phyloP scores from a whole-genome alignment of 1,139 yeast species.

The Kurtzmaniella quercitrusa region DNA sequence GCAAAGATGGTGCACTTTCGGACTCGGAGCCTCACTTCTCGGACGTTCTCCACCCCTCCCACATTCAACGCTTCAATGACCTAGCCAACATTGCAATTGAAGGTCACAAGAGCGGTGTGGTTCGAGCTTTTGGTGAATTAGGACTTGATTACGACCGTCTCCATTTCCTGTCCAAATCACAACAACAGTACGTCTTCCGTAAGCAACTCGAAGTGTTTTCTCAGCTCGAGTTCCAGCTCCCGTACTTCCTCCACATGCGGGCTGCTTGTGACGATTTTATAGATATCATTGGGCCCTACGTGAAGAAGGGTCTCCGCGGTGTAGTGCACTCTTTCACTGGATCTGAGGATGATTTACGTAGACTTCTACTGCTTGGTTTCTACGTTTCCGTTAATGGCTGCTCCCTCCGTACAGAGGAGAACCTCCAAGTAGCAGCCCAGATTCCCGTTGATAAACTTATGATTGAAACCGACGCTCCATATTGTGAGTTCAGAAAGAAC shows the following conservation, averaged over 20 bases:
- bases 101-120: slow-evolving; percentile 48
- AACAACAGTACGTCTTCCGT: slow-evolving; percentile 64
- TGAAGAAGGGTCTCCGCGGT: slow-evolving; percentile 44
- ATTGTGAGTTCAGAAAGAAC: slow-evolving; percentile 84
- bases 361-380: slow-evolving; percentile 54
- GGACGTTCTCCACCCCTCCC: slow-evolving; percentile 18
- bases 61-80: slow-evolving; percentile 28
- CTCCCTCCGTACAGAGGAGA: slow-evolving; percentile 75
- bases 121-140: slow-evolving; percentile 86
- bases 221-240: slow-evolving; percentile 49
- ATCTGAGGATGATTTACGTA: slow-evolving; percentile 52
- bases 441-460: slow-evolving; percentile 68
- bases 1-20: background rate
- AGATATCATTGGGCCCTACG: slow-evolving; percentile 50
- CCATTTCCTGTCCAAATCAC: slow-evolving; percentile 63
- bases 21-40: slow-evolving; percentile 15
- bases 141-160: slow-evolving; percentile 93
- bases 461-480: slow-evolving; percentile 96
- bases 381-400: slow-evolving; percentile 90
- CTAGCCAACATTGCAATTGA: slow-evolving; percentile 45
- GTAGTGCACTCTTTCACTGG: slow-evolving; percentile 97
- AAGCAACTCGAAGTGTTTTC: slow-evolving; percentile 66
- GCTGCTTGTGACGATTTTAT: slow-evolving; percentile 82
- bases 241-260: slow-evolving; percentile 87
- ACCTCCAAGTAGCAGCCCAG: slow-evolving; percentile 56